A percentile compares a stretch with the other conserved stretches of the same genome.
Evolutionary conservation across 345 rosid species (phyloP).

Genomic region (Hirschfeldia incana): DNA sequence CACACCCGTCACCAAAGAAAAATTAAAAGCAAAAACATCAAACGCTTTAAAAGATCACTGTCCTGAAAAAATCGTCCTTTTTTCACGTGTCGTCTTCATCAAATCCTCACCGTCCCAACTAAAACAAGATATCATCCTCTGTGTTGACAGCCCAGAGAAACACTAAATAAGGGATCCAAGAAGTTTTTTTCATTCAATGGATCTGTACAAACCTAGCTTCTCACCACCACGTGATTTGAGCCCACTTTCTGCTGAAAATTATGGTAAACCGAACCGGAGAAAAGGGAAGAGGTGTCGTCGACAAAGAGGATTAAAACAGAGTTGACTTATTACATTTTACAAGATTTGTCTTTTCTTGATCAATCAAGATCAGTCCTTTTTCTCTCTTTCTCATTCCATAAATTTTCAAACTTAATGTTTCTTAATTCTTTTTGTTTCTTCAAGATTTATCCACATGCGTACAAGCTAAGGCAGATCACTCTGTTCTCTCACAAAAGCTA

Average conservation of each 20-base stretch:
- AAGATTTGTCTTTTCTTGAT: slow-evolving; percentile 19
- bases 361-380: slow-evolving; percentile 28
- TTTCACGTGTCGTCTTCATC: slow-evolving; percentile 49
- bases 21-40: slow-evolving; percentile 1
- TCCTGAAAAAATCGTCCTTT: slow-evolving; percentile 25
- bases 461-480: slow-evolving; percentile 8
- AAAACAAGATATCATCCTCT: slow-evolving; percentile 26
- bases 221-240: slow-evolving; percentile 41
- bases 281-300: slow-evolving; percentile 13
- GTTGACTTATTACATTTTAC: slow-evolving; percentile 22
- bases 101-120: slow-evolving; percentile 45
- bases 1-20: slow-evolving; percentile 23
- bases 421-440: slow-evolving; percentile 10
- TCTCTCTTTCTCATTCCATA: slow-evolving; percentile 20
- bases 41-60: slow-evolving; percentile 24
- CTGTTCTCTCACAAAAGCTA: slow-evolving; percentile 14
- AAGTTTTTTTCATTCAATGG: slow-evolving; percentile 22
- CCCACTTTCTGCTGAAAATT: slow-evolving; percentile 27
- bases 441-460: slow-evolving; percentile 9
- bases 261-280: slow-evolving; percentile 10
- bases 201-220: slow-evolving; percentile 26
- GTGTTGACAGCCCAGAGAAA: slow-evolving; percentile 31
- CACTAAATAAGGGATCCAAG: slow-evolving; percentile 19
- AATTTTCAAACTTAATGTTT: slow-evolving; percentile 1
- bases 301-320: slow-evolving; percentile 24